These are phyloP conservation scores for Jaapia argillacea DNA, from an alignment of 768 basidiomycete species.

Conservation along the genomic window DNA sequence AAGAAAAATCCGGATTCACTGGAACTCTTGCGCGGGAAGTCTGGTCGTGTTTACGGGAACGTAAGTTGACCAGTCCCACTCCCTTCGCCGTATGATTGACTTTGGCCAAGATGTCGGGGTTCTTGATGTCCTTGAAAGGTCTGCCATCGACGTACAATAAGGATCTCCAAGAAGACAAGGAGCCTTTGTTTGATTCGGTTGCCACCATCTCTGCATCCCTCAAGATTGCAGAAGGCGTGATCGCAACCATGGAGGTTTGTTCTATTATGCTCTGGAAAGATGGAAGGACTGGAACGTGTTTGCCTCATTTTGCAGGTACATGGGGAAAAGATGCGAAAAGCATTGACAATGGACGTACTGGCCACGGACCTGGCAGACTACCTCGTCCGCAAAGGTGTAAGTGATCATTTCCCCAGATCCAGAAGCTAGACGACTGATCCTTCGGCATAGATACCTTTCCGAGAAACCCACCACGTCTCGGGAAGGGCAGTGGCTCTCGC, in stretches of 20 bases:
- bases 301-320: conserved; percentile 53
- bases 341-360: conserved; percentile 94
- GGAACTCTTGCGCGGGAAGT: conserved; percentile 91
- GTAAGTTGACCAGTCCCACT: conserved; percentile 31
- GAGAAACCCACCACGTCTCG: conserved; percentile 97
- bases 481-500: conserved; percentile 94
- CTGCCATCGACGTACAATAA: conserved; percentile 99
- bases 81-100: background rate
- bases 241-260: conserved; percentile 79
- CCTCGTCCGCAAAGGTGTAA: conserved; percentile 94
- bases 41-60: conserved; percentile 89
- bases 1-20: conserved; percentile 98
- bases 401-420: conserved; percentile 20
- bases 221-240: conserved; percentile 89
- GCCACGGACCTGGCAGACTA: conserved; percentile 99
- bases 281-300: no score
- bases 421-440: conserved; percentile 1
- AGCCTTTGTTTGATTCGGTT: conserved; percentile 90
- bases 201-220: conserved; percentile 84
- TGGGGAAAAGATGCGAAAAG: conserved; percentile 79
- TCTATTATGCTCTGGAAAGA: background rate
- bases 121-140: conserved; percentile 95
- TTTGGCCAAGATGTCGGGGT: conserved; percentile 79
- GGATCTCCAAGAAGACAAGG: conserved; percentile 97
- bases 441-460: conserved; percentile 77